Percentiles rank a stretch among this genome's conserved stretches.
Evolutionary conservation across 1,139 yeast species (phyloP).

Genomic region (Petasospora fabianii): DNA sequence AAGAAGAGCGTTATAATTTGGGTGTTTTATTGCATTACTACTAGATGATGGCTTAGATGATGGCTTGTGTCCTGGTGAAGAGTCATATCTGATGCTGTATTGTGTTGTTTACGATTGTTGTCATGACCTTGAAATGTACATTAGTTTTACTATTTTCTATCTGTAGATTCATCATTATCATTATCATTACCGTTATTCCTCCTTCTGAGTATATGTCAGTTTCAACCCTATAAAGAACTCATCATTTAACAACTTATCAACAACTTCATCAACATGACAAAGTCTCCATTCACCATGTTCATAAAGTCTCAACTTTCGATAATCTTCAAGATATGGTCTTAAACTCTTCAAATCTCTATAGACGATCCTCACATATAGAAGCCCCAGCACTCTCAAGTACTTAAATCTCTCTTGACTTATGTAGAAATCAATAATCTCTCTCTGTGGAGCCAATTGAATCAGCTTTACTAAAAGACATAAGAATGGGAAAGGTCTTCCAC

Average conservation of each 20-base stretch:
- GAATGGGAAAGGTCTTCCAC: constrained; percentile 50
- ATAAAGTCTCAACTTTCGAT: constrained; percentile 39
- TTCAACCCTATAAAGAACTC: constrained; percentile 48
- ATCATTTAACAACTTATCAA: constrained; percentile 42
- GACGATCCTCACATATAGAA: constrained; percentile 45
- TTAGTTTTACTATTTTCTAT: background rate
- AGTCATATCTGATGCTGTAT: too few species aligned
- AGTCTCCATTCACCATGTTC: constrained; percentile 32
- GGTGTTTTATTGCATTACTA: too few species aligned
- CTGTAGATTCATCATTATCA: background rate
- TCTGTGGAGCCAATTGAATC: constrained; percentile 49
- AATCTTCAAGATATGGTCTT: constrained; percentile 43
- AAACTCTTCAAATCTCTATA: constrained; percentile 35
- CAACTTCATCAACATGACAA: constrained; percentile 48
- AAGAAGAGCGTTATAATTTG: constrained; percentile 29
- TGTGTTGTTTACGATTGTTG: constrained; percentile 10
- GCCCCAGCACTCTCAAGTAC: constrained; percentile 48
- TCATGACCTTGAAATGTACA: constrained; percentile 9
- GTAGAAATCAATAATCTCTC: constrained; percentile 42
- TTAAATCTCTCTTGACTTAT: constrained; percentile 49
- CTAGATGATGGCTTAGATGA: constrained; percentile 3
- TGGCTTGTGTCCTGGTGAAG: background rate
- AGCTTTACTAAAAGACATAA: constrained; percentile 51
- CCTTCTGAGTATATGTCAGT: constrained; percentile 35
- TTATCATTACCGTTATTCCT: constrained; percentile 2